Conservation (phyloP, 2,329 filamentous ascomycete species). For the Apiospora koreana region DNA sequence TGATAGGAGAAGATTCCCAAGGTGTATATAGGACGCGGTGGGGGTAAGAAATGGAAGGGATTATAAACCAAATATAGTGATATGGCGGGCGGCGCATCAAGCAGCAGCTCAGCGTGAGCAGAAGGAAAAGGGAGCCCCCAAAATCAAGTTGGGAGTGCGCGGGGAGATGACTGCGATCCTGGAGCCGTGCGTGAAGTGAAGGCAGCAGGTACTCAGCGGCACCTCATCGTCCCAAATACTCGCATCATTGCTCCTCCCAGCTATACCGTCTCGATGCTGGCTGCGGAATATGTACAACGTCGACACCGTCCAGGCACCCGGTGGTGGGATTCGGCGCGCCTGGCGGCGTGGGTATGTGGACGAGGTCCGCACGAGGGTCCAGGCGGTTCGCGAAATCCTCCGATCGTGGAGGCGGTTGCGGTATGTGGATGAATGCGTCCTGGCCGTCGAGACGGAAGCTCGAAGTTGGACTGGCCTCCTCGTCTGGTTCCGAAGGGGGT, state of each 20-base stretch:
- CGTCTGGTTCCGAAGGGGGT: slow-evolving; percentile 4
- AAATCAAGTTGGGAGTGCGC: neutral
- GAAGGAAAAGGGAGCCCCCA: neutral
- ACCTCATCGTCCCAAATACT: neutral
- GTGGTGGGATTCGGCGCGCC: slow-evolving; percentile 14
- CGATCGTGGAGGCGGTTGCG: slow-evolving; percentile 7
- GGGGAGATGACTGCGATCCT: neutral
- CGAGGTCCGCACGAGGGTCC: slow-evolving; percentile 10
- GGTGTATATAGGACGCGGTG: neutral
- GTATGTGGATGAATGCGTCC: slow-evolving; percentile 15
- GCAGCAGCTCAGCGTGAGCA: neutral
- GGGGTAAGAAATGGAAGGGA: neutral
- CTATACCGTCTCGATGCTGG: slow-evolving; percentile 33
- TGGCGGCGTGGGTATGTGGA: slow-evolving; percentile 15
- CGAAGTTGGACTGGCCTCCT: neutral
- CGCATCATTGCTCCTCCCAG: slow-evolving; percentile 28
- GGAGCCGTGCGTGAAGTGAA: neutral
- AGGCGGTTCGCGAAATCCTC: slow-evolving; percentile 5
- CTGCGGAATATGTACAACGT: slow-evolving; percentile 35
- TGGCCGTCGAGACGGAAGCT: slow-evolving; percentile 9
- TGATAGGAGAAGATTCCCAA: neutral
- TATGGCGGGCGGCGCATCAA: neutral
- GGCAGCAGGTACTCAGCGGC: neutral
- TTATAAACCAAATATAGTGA: neutral
- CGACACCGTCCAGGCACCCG: slow-evolving; percentile 29